Evolutionary conservation across 192 early-diverging fungal species (phyloP).

Genomic region (Spizellomyces punctatus): DNA sequence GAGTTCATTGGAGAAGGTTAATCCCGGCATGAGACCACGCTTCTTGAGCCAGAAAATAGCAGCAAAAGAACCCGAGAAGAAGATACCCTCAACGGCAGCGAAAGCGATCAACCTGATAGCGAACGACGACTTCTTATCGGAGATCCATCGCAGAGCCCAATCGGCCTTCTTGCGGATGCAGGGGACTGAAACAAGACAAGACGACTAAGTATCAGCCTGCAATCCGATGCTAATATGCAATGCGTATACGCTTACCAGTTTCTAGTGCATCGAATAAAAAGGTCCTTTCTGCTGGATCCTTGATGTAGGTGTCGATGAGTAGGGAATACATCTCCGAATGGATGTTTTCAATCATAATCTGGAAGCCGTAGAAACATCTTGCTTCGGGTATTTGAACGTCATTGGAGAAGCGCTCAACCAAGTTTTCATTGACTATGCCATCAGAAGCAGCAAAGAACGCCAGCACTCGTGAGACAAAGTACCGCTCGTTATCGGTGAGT

Average conservation of each 20-base stretch:
- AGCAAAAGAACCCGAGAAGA: constrained; percentile 97
- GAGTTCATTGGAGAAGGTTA: constrained; percentile 97
- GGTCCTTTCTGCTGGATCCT: constrained; percentile 77
- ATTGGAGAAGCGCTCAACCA: constrained; percentile 80
- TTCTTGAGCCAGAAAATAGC: constrained; percentile 99
- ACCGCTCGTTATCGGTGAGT: constrained; percentile 77
- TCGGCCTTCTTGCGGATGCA: constrained; percentile 96
- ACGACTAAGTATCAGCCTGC: constrained; percentile 42
- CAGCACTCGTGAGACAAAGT: constrained; percentile 82
- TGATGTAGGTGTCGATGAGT: constrained; percentile 89
- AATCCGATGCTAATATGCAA: constrained; percentile 71
- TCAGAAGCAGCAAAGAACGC: constrained; percentile 91
- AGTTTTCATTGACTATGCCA: constrained; percentile 87
- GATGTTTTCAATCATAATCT: constrained; percentile 97
- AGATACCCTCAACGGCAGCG: constrained; percentile 97
- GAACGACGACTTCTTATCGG: constrained; percentile 76
- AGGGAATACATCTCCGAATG: constrained; percentile 92
- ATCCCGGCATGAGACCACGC: constrained; percentile 95
- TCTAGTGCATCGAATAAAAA: constrained; percentile 93
- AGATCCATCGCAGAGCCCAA: constrained; percentile 96
- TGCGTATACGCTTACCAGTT: constrained; percentile 77
- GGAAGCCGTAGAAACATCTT: constrained; percentile 94
- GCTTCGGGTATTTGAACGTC: constrained; percentile 94
- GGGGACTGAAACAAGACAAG: constrained; percentile 63
- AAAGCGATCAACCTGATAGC: constrained; percentile 93